Evolutionary conservation across 2,329 filamentous ascomycete genomes (phyloP).

Genomic region (Lachnellula hyalina): DNA sequence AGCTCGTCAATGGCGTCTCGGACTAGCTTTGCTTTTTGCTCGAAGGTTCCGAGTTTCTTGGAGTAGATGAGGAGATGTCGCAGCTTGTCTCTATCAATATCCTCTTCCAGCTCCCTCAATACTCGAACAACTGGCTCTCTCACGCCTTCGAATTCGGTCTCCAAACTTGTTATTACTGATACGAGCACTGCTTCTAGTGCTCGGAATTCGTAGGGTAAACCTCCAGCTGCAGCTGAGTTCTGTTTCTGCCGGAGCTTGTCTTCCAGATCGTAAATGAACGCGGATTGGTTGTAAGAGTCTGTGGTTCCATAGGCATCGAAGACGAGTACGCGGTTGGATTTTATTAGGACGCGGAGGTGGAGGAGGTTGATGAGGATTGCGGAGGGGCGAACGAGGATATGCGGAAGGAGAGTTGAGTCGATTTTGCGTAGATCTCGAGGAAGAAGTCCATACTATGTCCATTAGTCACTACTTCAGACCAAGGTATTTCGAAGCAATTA

Average conservation of each 20-base stretch:
- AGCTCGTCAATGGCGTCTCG: conserved; percentile 93
- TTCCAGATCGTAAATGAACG: conserved; percentile 97
- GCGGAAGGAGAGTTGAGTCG: conserved; percentile 89
- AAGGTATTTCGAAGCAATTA: conserved; percentile 34
- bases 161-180: conserved; percentile 84
- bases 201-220: conserved; percentile 89
- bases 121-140: conserved; percentile 88
- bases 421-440: conserved; percentile 96
- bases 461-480: conserved; percentile 17
- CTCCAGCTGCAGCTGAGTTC: conserved; percentile 48
- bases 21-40: conserved; percentile 92
- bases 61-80: conserved; percentile 87
- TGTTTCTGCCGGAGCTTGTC: conserved; percentile 83
- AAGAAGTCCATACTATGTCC: conserved; percentile 72
- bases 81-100: conserved; percentile 92
- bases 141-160: conserved; percentile 91
- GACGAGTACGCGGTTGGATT: conserved; percentile 86
- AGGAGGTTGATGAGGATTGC: conserved; percentile 93
- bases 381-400: conserved; percentile 88
- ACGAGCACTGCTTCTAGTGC: conserved; percentile 93
- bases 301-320: conserved; percentile 96
- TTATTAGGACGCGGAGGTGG: conserved; percentile 94
- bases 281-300: conserved; percentile 89
- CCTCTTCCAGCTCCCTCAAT: conserved; percentile 85
- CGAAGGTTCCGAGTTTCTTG: conserved; percentile 93